These are phyloP conservation scores for Nitzschia palea DNA, from an alignment of 108 stramenopile species.

Conservation along the genomic window DNA sequence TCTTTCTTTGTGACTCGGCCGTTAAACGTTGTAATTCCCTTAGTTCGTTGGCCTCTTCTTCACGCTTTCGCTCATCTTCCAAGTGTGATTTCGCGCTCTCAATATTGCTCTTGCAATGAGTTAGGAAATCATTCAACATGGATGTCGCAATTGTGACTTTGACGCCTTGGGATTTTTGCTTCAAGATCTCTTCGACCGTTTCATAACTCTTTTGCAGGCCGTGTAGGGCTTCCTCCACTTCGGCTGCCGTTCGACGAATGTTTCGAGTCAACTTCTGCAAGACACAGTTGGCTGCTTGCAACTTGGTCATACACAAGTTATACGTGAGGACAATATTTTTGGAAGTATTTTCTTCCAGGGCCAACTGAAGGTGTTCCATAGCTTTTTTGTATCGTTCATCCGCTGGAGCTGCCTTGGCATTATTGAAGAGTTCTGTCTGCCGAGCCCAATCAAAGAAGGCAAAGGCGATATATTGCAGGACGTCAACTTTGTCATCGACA, in stretches of 20 bases:
- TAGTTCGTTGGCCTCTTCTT: conserved; percentile 63
- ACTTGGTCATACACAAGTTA: conserved; percentile 81
- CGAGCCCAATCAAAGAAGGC: conserved; percentile 91
- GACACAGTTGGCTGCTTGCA: conserved; percentile 84
- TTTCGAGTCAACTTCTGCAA: conserved; percentile 77
- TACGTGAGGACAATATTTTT: conserved; percentile 68
- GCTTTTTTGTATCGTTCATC: conserved; percentile 81
- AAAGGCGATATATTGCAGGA: conserved; percentile 82
- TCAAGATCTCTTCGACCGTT: conserved; percentile 68
- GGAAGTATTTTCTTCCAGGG: conserved; percentile 50
- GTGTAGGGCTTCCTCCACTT: conserved; percentile 75
- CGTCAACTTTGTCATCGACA: conserved; percentile 77
- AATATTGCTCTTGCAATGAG: conserved; percentile 81
- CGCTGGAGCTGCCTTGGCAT: conserved; percentile 85
- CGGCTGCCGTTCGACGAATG: conserved; percentile 78
- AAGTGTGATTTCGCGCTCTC: conserved; percentile 84
- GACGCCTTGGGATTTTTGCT: conserved; percentile 68
- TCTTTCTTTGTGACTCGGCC: conserved; percentile 61
- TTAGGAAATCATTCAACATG: conserved; percentile 69
- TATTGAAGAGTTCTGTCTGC: conserved; percentile 79
- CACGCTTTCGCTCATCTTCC: conserved; percentile 72
- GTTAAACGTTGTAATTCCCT: conserved; percentile 69
- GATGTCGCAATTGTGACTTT: conserved; percentile 75
- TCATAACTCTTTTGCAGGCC: conserved; percentile 76
- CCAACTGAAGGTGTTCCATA: conserved; percentile 71